Percentiles rank a stretch among this genome's conserved stretches.
Evolutionary conservation across 306 rosid species (phyloP).

Genomic region (Vicia sativa): DNA sequence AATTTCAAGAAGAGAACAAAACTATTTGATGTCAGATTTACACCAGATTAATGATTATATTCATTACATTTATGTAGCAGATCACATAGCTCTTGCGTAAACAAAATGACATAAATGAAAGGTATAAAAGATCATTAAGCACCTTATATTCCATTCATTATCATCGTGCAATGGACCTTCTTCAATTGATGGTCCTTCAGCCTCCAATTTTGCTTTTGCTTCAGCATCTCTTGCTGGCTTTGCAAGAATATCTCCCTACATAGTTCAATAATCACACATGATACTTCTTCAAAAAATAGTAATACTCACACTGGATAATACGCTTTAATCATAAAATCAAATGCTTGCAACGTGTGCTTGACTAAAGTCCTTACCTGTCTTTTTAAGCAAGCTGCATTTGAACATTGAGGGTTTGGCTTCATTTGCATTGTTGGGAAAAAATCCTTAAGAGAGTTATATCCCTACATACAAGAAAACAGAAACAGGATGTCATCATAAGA

Average conservation of each 20-base stretch:
- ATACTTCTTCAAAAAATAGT: background rate
- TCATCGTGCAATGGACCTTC: slow-evolving; percentile 81
- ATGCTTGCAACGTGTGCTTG: slow-evolving; percentile 24
- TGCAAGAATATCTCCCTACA: slow-evolving; percentile 73
- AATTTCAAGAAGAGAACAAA: slow-evolving; percentile 17
- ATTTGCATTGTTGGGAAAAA: slow-evolving; percentile 97
- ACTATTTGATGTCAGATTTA: slow-evolving; percentile 13
- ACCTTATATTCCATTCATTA: slow-evolving; percentile 99
- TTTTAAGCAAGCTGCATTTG: slow-evolving; percentile 77
- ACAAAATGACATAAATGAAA: background rate
- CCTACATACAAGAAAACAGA: slow-evolving; percentile 56
- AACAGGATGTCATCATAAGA: slow-evolving; percentile 12
- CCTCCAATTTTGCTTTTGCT: slow-evolving; percentile 76
- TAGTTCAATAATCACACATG: slow-evolving; percentile 24
- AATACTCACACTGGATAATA: slow-evolving; percentile 10
- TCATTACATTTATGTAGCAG: slow-evolving; percentile 19
- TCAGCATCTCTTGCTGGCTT: slow-evolving; percentile 94
- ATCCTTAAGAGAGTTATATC: slow-evolving; percentile 96
- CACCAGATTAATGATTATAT: slow-evolving; percentile 15
- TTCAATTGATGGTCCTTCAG: slow-evolving; percentile 53
- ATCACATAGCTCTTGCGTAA: slow-evolving; percentile 8
- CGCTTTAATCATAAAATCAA: slow-evolving; percentile 22
- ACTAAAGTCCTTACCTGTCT: slow-evolving; percentile 64
- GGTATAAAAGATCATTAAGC: slow-evolving; percentile 33
- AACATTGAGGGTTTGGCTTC: slow-evolving; percentile 99